Conservation (phyloP, 192 early-diverging fungal species). For the Umbelopsis ramanniana region DNA sequence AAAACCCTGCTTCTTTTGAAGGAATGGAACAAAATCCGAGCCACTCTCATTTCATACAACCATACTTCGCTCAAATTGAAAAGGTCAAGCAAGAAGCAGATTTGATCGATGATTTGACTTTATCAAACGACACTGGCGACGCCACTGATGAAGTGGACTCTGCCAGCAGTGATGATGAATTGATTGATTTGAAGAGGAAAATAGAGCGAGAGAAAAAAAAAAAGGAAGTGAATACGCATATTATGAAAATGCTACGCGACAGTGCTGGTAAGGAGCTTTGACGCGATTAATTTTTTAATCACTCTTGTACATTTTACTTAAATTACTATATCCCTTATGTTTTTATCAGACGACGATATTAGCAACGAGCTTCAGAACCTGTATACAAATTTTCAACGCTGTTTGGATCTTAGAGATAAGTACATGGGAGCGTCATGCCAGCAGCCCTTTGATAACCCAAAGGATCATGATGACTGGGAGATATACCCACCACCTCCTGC, state of each 20-base stretch:
- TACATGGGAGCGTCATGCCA: slow-evolving; percentile 83
- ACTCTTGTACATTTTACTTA: no score
- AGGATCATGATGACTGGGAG: slow-evolving; percentile 74
- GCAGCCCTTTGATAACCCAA: slow-evolving; percentile 80
- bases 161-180: slow-evolving; percentile 1
- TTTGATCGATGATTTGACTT: background rate
- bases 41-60: slow-evolving; percentile 9
- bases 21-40: background rate
- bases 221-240: slow-evolving; percentile 6
- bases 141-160: background rate
- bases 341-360: slow-evolving; percentile 55
- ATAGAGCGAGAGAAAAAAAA: slow-evolving; percentile 14
- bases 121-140: background rate
- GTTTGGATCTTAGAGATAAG: slow-evolving; percentile 79
- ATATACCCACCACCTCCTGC: slow-evolving; percentile 88
- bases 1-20: background rate
- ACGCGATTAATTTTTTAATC: background rate
- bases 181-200: slow-evolving; percentile 10
- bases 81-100: background rate
- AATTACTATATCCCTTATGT: background rate
- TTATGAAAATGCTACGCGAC: slow-evolving; percentile 10
- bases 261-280: background rate
- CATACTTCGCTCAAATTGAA: background rate
- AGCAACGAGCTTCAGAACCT: slow-evolving; percentile 64
- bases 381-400: slow-evolving; percentile 66